Evolutionary conservation across 2,329 filamentous ascomycete genomes (phyloP).

Genomic region (Hypomyces rosellus): DNA sequence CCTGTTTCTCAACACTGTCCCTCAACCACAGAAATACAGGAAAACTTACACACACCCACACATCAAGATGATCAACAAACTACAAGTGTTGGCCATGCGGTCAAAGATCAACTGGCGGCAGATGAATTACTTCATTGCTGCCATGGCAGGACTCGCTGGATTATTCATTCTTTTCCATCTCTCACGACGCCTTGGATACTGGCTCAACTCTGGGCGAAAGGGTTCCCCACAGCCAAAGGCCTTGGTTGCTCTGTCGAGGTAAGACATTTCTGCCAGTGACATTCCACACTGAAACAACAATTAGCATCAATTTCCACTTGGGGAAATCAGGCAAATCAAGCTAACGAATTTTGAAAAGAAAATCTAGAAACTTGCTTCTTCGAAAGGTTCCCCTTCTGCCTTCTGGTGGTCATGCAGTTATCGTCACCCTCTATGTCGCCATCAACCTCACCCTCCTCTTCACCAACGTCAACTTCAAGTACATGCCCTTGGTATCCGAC

Average conservation of each 20-base stretch:
- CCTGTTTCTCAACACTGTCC: no score
- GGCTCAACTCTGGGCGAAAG: background rate
- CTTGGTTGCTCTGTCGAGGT: slow-evolving; percentile 7
- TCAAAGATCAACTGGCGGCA: slow-evolving; percentile 4
- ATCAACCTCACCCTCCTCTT: slow-evolving; percentile 31
- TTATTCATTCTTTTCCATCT: slow-evolving; percentile 11
- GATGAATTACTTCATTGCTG: slow-evolving; percentile 7
- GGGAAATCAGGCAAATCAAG: background rate
- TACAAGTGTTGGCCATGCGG: background rate
- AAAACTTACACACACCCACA: background rate
- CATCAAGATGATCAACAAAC: no score
- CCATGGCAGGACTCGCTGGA: slow-evolving; percentile 5
- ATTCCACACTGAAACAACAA: no score
- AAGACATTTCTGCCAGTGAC: background rate
- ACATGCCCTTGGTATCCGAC: slow-evolving; percentile 25
- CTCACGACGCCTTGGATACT: slow-evolving; percentile 5
- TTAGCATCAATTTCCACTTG: background rate
- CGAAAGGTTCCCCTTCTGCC: slow-evolving; percentile 22
- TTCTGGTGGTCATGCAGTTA: slow-evolving; percentile 26
- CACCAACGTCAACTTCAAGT: slow-evolving; percentile 26
- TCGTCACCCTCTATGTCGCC: slow-evolving; percentile 24
- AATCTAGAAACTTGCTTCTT: slow-evolving; percentile 21
- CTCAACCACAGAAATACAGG: background rate
- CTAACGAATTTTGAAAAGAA: slow-evolving; percentile 14
- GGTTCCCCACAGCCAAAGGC: background rate